Base-by-base conservation (phyloP, 2,329 filamentous ascomycete species). In the Colletotrichum filicis region DNA sequence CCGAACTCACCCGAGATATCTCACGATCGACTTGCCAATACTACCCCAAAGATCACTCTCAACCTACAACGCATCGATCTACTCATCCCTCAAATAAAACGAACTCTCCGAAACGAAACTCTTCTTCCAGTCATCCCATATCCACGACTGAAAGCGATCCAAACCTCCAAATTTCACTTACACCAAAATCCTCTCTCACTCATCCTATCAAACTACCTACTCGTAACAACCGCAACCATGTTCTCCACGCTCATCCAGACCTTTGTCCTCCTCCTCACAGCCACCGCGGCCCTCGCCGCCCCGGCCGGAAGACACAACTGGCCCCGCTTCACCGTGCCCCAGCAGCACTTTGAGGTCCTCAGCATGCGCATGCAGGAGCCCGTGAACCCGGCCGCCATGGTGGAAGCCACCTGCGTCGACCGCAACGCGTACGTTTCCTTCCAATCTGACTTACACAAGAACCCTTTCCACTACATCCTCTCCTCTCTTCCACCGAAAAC, bases 331-430 rank as follows among this genome's bases (percentile, higher is more conserved):
- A 79, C 80, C 7, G 82, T 85, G 35, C 80, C 80, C 5, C 82
- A 83, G 68, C 82, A 85, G 61, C 83, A 87, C 75, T 80, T 85
- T 66, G 84, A 87, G 77, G 83, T 86, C 73, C 81, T 87, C 32
- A 78, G 79, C 35, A 78, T 85, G 71, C 82, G 85, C 28, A 81
- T 83, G 53, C 79, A 80, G 30, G 82, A 78, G 2, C 76, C 78
- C 6, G 77, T 86, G 53, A 84, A 86, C 77, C 82, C 83, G 26
- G 78, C 80, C n/a, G 82, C 84, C 1, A 82, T 86, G 46, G 79
- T 78, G 4, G 81, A 82, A 49, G 81, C 84, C 32, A 80, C 76
- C 22, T 88, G 85, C 75, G 78, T 84, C 58, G 82, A 87, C 74
- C 77, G 79, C 16, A 81, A 80, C 49, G 79, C 79, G 85, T 87